Percentiles rank a stretch among this genome's conserved stretches.
Evolutionary conservation across 2,329 filamentous ascomycete species (phyloP).

Genomic region (Rutstroemia sp.): DNA sequence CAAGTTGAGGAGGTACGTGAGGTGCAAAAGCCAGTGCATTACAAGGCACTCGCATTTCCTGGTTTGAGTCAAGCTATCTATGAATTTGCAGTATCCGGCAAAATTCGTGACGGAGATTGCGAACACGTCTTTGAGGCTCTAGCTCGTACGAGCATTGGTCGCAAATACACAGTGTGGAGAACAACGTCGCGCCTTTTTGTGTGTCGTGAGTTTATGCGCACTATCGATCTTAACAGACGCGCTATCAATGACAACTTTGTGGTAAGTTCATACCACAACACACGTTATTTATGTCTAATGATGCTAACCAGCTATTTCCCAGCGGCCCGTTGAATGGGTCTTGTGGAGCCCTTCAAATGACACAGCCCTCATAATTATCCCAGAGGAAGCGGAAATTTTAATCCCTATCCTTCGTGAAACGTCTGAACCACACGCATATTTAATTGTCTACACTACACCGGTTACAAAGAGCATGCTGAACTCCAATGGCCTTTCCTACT

Average conservation of each 20-base stretch:
- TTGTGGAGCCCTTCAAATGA: conserved; percentile 43
- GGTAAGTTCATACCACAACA: conserved; percentile 15
- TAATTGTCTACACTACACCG: conserved; percentile 53
- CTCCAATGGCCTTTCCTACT: conserved; percentile 49
- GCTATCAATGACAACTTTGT: conserved; percentile 33
- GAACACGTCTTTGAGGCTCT: conserved; percentile 38
- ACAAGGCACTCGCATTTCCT: conserved; percentile 33
- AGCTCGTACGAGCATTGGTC: conserved; percentile 31
- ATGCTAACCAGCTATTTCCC: conserved; percentile 10
- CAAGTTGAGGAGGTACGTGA: conserved; percentile 40
- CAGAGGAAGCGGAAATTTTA: conserved; percentile 54
- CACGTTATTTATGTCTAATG: too few species aligned
- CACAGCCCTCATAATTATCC: conserved; percentile 49
- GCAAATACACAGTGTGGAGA: conserved; percentile 27
- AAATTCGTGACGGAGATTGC: conserved; percentile 31
- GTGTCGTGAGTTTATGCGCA: conserved; percentile 41
- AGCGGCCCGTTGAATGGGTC: conserved; percentile 52
- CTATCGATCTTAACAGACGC: conserved; percentile 31
- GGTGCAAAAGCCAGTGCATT: conserved; percentile 35
- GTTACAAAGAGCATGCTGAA: conserved; percentile 52
- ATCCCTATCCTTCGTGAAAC: conserved; percentile 36
- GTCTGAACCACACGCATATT: conserved; percentile 29
- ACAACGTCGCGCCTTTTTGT: conserved; percentile 31
- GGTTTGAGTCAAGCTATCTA: conserved; percentile 41
- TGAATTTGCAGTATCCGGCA: conserved; percentile 39